A percentile compares a stretch with the other conserved stretches of the same genome.
Evolutionary conservation across 148 eudicot species (phyloP).

Genomic region (Gaultheria prostrata): DNA sequence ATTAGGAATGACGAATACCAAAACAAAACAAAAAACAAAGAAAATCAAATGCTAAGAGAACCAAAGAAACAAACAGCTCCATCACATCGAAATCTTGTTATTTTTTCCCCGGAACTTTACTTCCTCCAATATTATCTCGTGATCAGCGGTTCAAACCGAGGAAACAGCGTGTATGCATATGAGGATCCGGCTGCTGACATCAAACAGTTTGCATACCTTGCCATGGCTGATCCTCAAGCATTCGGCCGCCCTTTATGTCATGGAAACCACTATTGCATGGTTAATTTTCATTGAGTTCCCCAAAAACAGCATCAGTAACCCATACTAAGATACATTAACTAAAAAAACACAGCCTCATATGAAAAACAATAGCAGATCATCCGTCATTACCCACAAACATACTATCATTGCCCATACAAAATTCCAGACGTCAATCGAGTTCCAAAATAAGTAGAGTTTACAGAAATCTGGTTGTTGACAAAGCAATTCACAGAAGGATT

Average conservation of each 20-base stretch:
- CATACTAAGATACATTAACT: neutral
- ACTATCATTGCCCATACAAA: neutral
- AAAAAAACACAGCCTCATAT: neutral
- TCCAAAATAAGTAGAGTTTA: neutral
- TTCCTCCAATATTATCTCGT: neutral
- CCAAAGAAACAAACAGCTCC: neutral
- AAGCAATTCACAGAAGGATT: neutral
- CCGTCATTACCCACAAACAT: neutral
- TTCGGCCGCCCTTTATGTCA: neutral
- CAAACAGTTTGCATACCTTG: neutral
- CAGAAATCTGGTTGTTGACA: neutral
- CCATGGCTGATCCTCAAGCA: neutral
- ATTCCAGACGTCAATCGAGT: neutral
- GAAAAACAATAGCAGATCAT: neutral
- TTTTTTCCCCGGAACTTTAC: neutral
- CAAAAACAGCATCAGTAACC: neutral
- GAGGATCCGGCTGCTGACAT: neutral
- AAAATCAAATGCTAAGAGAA: neutral
- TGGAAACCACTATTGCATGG: neutral
- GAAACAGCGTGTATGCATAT: neutral
- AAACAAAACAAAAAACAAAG: no score
- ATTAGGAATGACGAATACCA: no score
- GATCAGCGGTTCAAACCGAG: neutral
- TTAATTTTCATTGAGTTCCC: neutral
- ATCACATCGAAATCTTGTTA: neutral